Evolutionary conservation across 352 stramenopile genomes (phyloP).

Genomic region (Phytophthora foliorum): DNA sequence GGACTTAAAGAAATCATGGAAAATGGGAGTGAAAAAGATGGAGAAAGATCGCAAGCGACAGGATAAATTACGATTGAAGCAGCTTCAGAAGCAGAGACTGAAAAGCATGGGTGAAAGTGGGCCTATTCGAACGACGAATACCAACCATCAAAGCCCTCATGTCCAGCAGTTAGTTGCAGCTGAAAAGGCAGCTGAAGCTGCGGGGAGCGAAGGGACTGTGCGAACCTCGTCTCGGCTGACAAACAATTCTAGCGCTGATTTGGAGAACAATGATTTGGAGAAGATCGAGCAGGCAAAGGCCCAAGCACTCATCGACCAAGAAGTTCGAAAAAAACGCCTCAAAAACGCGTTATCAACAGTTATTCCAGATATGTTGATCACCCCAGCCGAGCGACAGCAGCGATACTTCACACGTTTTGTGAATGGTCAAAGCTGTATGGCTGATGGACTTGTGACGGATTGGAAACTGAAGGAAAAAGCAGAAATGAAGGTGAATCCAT

Average conservation of each 20-base stretch:
- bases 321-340: constrained; percentile 83
- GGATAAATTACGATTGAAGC: constrained; percentile 83
- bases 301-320: constrained; percentile 80
- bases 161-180: constrained; percentile 50
- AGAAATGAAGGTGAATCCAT: constrained; percentile 93
- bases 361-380: constrained; percentile 89
- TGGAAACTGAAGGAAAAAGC: constrained; percentile 73
- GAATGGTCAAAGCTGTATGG: constrained; percentile 74
- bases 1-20: constrained; percentile 86
- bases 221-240: constrained; percentile 85
- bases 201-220: constrained; percentile 45
- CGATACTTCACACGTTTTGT: constrained; percentile 61
- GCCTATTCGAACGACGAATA: constrained; percentile 44
- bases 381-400: constrained; percentile 55
- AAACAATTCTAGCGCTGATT: constrained; percentile 85
- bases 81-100: constrained; percentile 61
- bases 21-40: constrained; percentile 85
- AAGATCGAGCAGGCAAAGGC: constrained; percentile 86
- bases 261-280: constrained; percentile 82
- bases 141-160: constrained; percentile 51
- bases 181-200: constrained; percentile 42
- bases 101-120: constrained; percentile 38
- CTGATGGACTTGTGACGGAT: constrained; percentile 69
- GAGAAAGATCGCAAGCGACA: constrained; percentile 90
- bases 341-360: constrained; percentile 87